Evolutionary conservation across 2,329 filamentous ascomycete species (phyloP).

Genomic region (Metarhizium album): DNA sequence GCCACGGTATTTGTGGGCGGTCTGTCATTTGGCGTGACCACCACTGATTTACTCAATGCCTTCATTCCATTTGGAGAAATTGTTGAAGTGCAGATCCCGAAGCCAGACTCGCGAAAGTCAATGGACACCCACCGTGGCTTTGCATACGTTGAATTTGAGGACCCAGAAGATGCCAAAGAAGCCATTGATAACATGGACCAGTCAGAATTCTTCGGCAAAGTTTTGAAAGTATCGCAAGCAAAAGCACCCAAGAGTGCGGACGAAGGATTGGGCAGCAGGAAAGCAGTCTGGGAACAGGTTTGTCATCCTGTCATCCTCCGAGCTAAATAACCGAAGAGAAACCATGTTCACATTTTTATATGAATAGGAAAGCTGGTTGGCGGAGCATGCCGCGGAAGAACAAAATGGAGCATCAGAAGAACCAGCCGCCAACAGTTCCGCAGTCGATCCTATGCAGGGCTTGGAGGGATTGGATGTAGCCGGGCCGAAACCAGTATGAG

Average conservation of each 20-base stretch:
- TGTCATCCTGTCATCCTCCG: constrained; percentile 15
- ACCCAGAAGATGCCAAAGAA: constrained; percentile 75
- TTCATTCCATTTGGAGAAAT: constrained; percentile 98
- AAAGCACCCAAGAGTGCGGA: constrained; percentile 84
- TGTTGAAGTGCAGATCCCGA: constrained; percentile 79
- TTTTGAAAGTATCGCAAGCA: constrained; percentile 84
- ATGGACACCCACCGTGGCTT: constrained; percentile 80
- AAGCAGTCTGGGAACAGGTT: constrained; percentile 95
- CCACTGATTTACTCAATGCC: constrained; percentile 68
- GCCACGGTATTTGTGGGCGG: constrained; percentile 89
- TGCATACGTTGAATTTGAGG: constrained; percentile 91
- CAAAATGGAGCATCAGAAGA: constrained; percentile 37
- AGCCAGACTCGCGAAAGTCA: constrained; percentile 70
- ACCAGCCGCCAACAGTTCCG: constrained; percentile 32
- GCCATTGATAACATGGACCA: constrained; percentile 99
- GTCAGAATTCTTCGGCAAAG: constrained; percentile 82
- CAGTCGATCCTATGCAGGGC: constrained; percentile 88
- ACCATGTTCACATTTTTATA: not conserved
- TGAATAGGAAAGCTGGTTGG: constrained; percentile 82
- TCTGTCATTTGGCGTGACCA: constrained; percentile 67
- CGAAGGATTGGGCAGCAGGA: constrained; percentile 84
- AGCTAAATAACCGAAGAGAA: not conserved
- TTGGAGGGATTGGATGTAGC: constrained; percentile 89
- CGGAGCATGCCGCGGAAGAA: constrained; percentile 77
- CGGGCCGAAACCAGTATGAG: constrained; percentile 69